phyloP scores from a whole-genome alignment of 345 rosid species.

The Bruguiera parviflora region DNA sequence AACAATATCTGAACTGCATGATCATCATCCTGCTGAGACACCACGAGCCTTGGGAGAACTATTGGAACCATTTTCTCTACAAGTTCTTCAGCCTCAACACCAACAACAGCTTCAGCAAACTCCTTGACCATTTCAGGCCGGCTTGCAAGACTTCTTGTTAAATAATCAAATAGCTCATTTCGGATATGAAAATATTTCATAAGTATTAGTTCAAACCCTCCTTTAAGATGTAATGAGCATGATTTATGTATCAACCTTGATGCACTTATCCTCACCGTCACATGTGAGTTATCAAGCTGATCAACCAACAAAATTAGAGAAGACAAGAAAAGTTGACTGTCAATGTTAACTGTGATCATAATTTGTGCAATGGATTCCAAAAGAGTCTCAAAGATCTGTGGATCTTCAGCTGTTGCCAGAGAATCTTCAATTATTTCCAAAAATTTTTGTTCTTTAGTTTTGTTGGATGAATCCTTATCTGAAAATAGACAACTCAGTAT shows the following conservation, averaged over 20 bases:
- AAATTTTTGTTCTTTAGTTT: slow-evolving; percentile 45
- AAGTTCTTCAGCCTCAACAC: slow-evolving; percentile 66
- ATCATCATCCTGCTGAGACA: slow-evolving; percentile 62
- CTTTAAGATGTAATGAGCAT: slow-evolving; percentile 70
- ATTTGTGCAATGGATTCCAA: slow-evolving; percentile 70
- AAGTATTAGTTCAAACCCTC: slow-evolving; percentile 62
- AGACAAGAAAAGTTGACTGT: slow-evolving; percentile 58
- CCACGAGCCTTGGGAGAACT: slow-evolving; percentile 91
- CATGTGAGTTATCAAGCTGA: slow-evolving; percentile 74
- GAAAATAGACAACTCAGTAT: slow-evolving; percentile 52
- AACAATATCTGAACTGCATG: slow-evolving; percentile 52
- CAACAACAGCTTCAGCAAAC: slow-evolving; percentile 88
- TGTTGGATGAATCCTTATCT: slow-evolving; percentile 32
- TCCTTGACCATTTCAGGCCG: slow-evolving; percentile 69
- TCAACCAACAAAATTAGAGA: slow-evolving; percentile 73
- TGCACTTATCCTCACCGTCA: slow-evolving; percentile 62
- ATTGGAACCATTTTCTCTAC: slow-evolving; percentile 72
- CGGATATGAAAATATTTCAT: slow-evolving; percentile 54
- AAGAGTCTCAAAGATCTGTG: slow-evolving; percentile 66
- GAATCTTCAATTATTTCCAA: slow-evolving; percentile 57
- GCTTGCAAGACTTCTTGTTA: slow-evolving; percentile 55
- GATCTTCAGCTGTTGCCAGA: slow-evolving; percentile 56
- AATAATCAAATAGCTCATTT: slow-evolving; percentile 61
- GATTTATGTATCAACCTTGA: slow-evolving; percentile 70
- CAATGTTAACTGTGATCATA: slow-evolving; percentile 65